Evolutionary conservation across 2,329 filamentous ascomycete genomes (phyloP).

Genomic region (Fusarium sp.): DNA sequence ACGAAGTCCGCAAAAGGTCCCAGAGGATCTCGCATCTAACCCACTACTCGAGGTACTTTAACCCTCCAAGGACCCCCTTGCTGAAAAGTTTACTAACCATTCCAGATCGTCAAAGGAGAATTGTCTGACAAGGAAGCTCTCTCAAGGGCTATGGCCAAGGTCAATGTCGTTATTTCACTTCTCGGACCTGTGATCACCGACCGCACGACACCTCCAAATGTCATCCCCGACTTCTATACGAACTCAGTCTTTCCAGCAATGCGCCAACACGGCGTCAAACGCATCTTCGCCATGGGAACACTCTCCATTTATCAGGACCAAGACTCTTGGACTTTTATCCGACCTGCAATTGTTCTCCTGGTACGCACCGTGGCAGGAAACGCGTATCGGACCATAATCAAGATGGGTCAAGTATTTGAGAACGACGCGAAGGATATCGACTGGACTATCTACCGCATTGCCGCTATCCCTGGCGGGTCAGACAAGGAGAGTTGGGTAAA

Average conservation of each 20-base stretch:
- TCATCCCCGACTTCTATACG: conserved; percentile 13
- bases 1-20: conserved; percentile 24
- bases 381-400: conserved; percentile 39
- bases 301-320: conserved; percentile 44
- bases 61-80: fast-evolving
- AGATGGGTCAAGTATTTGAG: conserved; percentile 40
- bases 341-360: conserved; percentile 15
- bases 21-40: background rate
- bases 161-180: conserved; percentile 17
- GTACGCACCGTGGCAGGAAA: conserved; percentile 21
- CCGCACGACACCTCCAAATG: fast-evolving
- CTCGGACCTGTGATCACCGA: conserved; percentile 17
- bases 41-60: conserved; percentile 13
- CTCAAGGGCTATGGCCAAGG: conserved; percentile 5
- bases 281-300: conserved; percentile 53
- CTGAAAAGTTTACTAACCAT: background rate
- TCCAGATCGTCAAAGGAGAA: conserved; percentile 9
- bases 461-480: conserved; percentile 43
- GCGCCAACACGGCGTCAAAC: conserved; percentile 25
- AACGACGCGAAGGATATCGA: conserved; percentile 42
- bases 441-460: conserved; percentile 49
- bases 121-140: background rate
- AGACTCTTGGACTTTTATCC: conserved; percentile 40
- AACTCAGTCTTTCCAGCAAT: conserved; percentile 16
- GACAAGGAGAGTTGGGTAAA: conserved; percentile 46